Base-by-base conservation (phyloP, 805 yeast species). In the Kodamaea kaohsiungensis region DNA sequence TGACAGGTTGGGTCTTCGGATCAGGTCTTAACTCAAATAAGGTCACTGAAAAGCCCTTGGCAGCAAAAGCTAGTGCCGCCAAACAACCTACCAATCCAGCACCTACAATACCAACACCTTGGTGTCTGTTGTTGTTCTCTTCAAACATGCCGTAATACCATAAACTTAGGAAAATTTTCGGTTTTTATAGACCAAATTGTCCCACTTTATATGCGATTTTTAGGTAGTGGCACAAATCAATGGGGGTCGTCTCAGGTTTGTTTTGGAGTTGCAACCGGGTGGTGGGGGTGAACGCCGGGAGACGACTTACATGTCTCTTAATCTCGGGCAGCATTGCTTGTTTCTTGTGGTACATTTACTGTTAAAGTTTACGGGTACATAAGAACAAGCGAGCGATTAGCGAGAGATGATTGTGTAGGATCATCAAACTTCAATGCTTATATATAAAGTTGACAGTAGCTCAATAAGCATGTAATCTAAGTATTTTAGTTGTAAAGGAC, bases 81-180 rank as follows among this genome's bases (percentile, higher is more conserved):
- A 91, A 74, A 52, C 95, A 82, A 0, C 98, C 98, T 1, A 92
- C 98, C 5, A 89, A 82, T 0, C 98, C 98, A 0, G 95, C 96
- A 1, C 98, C 98, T 15, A 92, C 81, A 27, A 92, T 77, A 1
- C 83, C 91, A 2, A 76, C 68, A 2, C 64, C 60, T 22, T 59
- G 61, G 38, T 54, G 58, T 27, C 54, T 53, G 35, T 52, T 52
- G 48, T 13, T 43, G 37, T 27, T 47, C 25, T 51, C 50, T 39
- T 51, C 50, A 51, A 46, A 45, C 54, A 51, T 51, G 45, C 45
- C 19, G 35, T 30, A 30, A 30, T n/a, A 17, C 45, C 25, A 15
- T 12, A 7, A 16, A 17, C 9, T 7, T 17, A 7, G 25, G 25
- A 22, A 40, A 40, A 40, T 40, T 40, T 40, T 22, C 25, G 45